Evolutionary conservation across 306 rosid species (phyloP).

Genomic region (Geum urbanum): DNA sequence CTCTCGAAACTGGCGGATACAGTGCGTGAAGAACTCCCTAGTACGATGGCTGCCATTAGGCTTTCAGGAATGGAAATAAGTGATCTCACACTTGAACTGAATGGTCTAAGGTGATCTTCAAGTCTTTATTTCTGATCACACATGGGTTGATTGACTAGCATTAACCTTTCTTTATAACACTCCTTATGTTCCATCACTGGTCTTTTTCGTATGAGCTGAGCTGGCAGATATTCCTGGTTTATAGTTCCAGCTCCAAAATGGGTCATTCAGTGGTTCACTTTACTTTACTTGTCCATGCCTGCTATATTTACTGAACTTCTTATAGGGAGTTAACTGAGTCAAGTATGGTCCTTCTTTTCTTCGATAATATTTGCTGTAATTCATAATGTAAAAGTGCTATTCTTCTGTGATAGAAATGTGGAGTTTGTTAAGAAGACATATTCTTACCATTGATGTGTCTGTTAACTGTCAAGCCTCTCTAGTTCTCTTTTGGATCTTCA

Average conservation of each 20-base stretch:
- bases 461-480: neutral
- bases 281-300: constrained; percentile 5
- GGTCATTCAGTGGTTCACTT: neutral
- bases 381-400: neutral
- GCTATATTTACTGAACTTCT: neutral
- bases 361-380: neutral
- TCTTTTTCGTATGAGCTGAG: neutral
- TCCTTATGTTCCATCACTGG: neutral
- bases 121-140: constrained; percentile 11
- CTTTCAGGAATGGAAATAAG: constrained; percentile 98
- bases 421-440: neutral
- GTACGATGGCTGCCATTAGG: constrained; percentile 96
- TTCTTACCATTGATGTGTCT: neutral
- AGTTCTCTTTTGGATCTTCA: neutral
- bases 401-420: neutral
- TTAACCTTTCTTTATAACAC: neutral
- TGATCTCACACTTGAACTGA: constrained; percentile 63
- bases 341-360: neutral
- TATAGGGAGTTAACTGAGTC: neutral
- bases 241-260: neutral
- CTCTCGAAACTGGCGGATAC: constrained; percentile 93
- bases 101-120: constrained; percentile 68
- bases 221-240: neutral
- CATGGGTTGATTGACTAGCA: constrained; percentile 14
- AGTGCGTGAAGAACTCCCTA: constrained; percentile 88